Evolutionary conservation across 306 rosid species (phyloP).

Genomic region (Acmispon strigosus): DNA sequence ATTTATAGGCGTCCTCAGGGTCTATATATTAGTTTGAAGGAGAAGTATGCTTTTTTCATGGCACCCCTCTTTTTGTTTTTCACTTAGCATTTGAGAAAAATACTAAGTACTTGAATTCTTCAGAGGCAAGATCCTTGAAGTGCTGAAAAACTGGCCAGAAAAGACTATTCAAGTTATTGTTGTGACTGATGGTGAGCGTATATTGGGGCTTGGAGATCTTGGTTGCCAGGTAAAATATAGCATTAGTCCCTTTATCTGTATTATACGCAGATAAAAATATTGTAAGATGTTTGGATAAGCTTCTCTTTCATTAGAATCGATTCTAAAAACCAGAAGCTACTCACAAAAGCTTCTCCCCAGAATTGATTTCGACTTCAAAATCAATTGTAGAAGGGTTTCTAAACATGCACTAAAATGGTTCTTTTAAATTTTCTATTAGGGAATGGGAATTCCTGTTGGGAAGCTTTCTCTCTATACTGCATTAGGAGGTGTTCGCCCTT

Average conservation of each 20-base stretch:
- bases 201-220: conserved; percentile 96
- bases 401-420: neutral
- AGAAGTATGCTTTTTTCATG: conserved; percentile 46
- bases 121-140: conserved; percentile 94
- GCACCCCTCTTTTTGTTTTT: neutral
- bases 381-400: too few species aligned
- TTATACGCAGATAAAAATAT: neutral
- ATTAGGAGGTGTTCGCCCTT: conserved; percentile 93
- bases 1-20: conserved; percentile 93
- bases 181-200: conserved; percentile 97
- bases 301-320: too few species aligned
- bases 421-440: conserved; percentile 37
- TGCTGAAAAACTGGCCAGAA: conserved; percentile 90
- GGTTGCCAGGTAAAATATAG: conserved; percentile 76
- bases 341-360: too few species aligned
- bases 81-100: conserved; percentile 18
- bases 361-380: too few species aligned
- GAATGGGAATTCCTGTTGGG: conserved; percentile 99
- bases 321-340: too few species aligned
- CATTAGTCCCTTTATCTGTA: neutral
- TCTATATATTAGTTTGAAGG: conserved; percentile 84
- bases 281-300: too few species aligned
- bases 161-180: conserved; percentile 87
- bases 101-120: conserved; percentile 23
- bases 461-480: conserved; percentile 95